Evolutionary conservation across 768 basidiomycete species (phyloP), one percentile per base, ranked within the genome.

Genomic region (Suillus paluster): DNA sequence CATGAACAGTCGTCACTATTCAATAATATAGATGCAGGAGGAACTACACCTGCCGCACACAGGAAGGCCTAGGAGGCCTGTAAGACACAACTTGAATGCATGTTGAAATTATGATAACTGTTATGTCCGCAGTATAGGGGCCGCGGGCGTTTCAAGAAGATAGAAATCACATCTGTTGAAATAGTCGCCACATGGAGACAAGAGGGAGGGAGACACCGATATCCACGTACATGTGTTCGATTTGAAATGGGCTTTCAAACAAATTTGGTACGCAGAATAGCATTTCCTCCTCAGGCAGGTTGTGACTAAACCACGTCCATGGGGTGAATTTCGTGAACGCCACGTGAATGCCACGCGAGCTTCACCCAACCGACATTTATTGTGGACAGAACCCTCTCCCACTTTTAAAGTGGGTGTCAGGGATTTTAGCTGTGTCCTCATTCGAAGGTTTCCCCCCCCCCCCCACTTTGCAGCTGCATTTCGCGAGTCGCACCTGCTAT

Each of bases 81-180:
- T 23, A 99, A 83, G 17, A 99, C 97, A 74, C n/a, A n/a, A n/a
- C n/a, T 99, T 97, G 45, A 97, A 80, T 1, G 96, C 97, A 76
- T 99, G 97, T 64, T 94, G 88, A 72, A 97, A 99, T 99, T 99
- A 81, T 99, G 97, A 75, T 99, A 99, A 30, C 91, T 90, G 77
- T 98, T 98, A 61, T 89, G 87, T 57, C 85, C 83, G 63, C 95
- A 91, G 74, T 99, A 99, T 56, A 97, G 89, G 33, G 86, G 86
- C n/a, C 90, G 87, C n/a, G 98, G 84, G 66, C 97, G 93, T 67
- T 87, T 86, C 44, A 99, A 82, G 68, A 99, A 90, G 11, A 85
- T 77, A 21, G 86, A 83, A 65, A 98, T 83, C 76, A 89, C 86
- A 66, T 82, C 95, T 94, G 74, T 56, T 52, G 59, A 44, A 57